Percentiles rank a stretch among this genome's conserved stretches.
Evolutionary conservation across 441 rosid genomes (phyloP).

Genomic region (Syzygium syzygioides): DNA sequence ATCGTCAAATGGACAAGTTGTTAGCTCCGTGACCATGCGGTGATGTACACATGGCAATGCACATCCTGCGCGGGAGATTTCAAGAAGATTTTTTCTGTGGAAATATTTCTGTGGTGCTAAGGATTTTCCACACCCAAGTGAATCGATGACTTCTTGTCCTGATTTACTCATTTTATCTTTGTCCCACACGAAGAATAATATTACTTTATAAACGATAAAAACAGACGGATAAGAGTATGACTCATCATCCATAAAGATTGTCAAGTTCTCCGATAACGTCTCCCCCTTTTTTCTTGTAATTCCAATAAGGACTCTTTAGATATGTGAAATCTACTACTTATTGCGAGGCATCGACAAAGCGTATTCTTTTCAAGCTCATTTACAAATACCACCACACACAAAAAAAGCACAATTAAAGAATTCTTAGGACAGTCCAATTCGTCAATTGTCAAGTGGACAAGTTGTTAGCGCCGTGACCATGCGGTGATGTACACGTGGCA

Average conservation of each 20-base stretch:
- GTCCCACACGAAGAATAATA: neutral
- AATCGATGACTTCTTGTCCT: neutral
- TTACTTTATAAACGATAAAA: neutral
- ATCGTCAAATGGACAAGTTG: neutral
- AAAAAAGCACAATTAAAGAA: too few species aligned
- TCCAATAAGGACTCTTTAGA: too few species aligned
- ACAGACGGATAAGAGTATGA: neutral
- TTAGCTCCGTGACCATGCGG: too few species aligned
- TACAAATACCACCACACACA: too few species aligned
- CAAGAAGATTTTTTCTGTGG: neutral
- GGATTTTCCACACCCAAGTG: neutral
- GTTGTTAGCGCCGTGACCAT: too few species aligned
- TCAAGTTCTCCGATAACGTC: neutral
- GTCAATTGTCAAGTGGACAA: too few species aligned
- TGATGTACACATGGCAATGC: neutral
- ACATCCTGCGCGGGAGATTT: accelerated
- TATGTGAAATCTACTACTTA: neutral
- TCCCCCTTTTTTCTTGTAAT: neutral
- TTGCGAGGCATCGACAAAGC: too few species aligned
- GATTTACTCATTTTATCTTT: neutral
- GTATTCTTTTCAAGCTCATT: too few species aligned
- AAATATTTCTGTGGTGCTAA: neutral
- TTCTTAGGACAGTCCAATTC: too few species aligned
- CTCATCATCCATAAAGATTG: neutral
- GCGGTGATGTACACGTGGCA: neutral